A percentile compares a stretch with the other conserved stretches of the same genome.
These are phyloP conservation scores for Sporothrix euskadiensis DNA, from an alignment of 2,329 filamentous ascomycete species.

Conservation along the genomic window DNA sequence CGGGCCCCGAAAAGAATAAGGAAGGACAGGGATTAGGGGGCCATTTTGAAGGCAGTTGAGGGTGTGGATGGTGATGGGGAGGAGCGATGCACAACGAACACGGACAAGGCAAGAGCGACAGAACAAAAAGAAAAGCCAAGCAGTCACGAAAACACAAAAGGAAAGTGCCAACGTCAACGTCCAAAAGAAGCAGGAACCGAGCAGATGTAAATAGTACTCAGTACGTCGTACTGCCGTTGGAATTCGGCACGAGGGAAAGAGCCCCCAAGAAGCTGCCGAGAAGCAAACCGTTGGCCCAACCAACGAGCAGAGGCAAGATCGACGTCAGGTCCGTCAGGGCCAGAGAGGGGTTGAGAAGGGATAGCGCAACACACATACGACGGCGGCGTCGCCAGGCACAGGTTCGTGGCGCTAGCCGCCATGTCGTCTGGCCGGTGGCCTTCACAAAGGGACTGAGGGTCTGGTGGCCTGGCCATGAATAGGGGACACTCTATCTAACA, in stretches of 20 bases:
- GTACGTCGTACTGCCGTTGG: neutral
- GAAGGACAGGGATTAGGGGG: slow-evolving; percentile 1
- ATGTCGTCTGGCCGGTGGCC: slow-evolving; percentile 4
- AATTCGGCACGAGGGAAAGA: neutral
- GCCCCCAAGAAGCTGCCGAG: neutral
- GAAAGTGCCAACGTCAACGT: neutral
- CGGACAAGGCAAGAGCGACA: slow-evolving; percentile 1
- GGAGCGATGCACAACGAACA: slow-evolving; percentile 1
- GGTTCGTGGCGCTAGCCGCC: neutral
- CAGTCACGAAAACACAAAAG: neutral
- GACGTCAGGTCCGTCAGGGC: slow-evolving; percentile 22
- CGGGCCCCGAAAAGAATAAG: slow-evolving; percentile 10
- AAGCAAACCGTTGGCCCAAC: neutral
- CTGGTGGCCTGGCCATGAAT: slow-evolving; percentile 1
- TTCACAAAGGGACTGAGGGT: neutral
- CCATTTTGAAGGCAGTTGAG: neutral
- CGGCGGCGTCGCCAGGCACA: slow-evolving; percentile 8
- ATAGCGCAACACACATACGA: slow-evolving; percentile 1
- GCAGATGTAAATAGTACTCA: no score
- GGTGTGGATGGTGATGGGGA: neutral
- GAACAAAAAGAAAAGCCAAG: neutral
- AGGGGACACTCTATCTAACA: neutral
- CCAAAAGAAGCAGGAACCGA: slow-evolving; percentile 8
- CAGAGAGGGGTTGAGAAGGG: slow-evolving; percentile 12
- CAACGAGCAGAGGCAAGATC: slow-evolving; percentile 13